These are phyloP conservation scores for Kitagawia praeruptora DNA, from an alignment of 129 eudicot species.

Conservation along the genomic window DNA sequence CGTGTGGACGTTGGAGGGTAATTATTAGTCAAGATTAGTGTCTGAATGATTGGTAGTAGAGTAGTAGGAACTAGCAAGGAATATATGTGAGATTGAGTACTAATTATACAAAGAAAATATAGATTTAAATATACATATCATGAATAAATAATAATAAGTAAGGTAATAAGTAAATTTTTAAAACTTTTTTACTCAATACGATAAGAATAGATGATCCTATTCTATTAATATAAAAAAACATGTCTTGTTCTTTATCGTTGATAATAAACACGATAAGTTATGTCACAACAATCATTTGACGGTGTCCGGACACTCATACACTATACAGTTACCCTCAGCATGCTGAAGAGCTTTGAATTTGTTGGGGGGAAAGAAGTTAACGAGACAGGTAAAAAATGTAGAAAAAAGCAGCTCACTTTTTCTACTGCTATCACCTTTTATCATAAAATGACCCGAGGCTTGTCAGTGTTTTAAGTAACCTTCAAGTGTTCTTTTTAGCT, in stretches of 20 bases:
- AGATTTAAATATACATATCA: too few relatives aligned
- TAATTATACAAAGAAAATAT: background rate
- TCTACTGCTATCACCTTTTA: conserved; percentile 6
- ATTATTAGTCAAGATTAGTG: conserved; percentile 22
- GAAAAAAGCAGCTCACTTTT: conserved; percentile 1
- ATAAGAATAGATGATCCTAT: too few relatives aligned
- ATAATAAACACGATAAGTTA: too few relatives aligned
- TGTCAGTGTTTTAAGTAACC: background rate
- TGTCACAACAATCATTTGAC: too few relatives aligned
- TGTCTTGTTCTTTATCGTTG: too few relatives aligned
- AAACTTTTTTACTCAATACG: too few relatives aligned
- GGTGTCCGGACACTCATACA: too few relatives aligned
- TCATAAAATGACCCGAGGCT: background rate
- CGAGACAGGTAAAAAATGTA: background rate
- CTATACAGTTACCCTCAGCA: background rate
- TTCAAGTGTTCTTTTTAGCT: background rate
- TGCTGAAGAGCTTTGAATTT: background rate
- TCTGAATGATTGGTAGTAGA: conserved; percentile 10
- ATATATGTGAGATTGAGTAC: background rate
- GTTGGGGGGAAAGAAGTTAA: background rate
- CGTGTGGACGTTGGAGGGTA: conserved; percentile 7
- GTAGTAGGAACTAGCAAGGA: background rate
- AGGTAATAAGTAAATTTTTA: too few relatives aligned
- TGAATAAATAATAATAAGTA: too few relatives aligned
- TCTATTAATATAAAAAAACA: too few relatives aligned